Evolutionary conservation across 306 rosid species (phyloP).

Genomic region (Castanea mollissima): DNA sequence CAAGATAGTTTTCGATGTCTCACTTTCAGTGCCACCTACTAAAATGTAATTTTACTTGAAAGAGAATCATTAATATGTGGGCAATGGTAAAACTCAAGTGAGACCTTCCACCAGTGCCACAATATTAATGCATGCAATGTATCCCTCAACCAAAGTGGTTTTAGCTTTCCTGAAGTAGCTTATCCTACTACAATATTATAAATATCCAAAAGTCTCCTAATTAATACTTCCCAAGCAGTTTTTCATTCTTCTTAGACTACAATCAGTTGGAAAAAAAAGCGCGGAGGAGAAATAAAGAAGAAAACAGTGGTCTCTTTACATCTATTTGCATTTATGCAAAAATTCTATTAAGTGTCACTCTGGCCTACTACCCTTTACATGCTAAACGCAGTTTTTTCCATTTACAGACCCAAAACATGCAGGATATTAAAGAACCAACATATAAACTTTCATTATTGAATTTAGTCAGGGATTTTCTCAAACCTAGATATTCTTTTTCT

Average conservation of each 20-base stretch:
- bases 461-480: constrained; percentile 13
- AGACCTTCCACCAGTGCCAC: neutral
- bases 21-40: neutral
- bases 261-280: neutral
- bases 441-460: no score
- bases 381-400: neutral
- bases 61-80: neutral
- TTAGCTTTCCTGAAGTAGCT: neutral
- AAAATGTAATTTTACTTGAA: neutral
- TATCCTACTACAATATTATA: neutral
- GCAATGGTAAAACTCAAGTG: neutral
- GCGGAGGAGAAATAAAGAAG: no score
- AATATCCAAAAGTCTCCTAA: neutral
- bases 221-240: neutral
- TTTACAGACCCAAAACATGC: constrained; percentile 28
- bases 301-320: neutral
- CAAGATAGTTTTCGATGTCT: neutral
- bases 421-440: no score
- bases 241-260: neutral
- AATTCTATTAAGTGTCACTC: neutral
- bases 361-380: neutral
- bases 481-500: neutral
- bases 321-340: neutral
- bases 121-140: neutral
- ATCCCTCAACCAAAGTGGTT: neutral